phyloP scores from a whole-genome alignment of 2,329 filamentous ascomycete species.

The Fusarium coffeatum region DNA sequence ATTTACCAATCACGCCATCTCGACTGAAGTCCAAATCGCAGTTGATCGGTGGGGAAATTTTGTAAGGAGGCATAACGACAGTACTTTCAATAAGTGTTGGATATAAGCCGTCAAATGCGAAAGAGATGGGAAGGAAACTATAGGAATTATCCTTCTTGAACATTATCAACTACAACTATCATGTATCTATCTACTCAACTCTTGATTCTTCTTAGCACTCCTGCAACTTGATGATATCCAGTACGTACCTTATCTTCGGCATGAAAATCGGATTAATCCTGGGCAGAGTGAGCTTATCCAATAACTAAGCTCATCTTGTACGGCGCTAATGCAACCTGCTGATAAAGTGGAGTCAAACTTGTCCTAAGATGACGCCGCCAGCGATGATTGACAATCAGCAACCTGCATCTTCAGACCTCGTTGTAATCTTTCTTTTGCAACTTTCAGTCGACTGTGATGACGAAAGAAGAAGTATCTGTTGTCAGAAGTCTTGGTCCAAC shows the following conservation, averaged over 20 bases:
- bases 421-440: not conserved
- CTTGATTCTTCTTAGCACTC: not conserved
- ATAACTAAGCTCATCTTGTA: not conserved
- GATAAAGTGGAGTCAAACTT: constrained; percentile 10
- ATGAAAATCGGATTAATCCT: not conserved
- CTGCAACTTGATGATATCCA: constrained; percentile 6
- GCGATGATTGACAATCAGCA: not conserved
- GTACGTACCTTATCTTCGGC: not conserved
- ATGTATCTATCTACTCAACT: not conserved
- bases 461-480: rapidly evolving
- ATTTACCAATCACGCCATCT: not conserved
- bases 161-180: not conserved
- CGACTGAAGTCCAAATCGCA: not conserved
- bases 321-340: constrained; percentile 31
- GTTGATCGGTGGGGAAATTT: rapidly evolving
- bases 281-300: rapidly evolving
- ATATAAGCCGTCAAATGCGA: rapidly evolving
- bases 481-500: not conserved
- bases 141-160: too few relatives aligned
- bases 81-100: rapidly evolving
- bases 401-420: not conserved
- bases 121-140: too few relatives aligned
- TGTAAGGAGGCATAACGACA: not conserved
- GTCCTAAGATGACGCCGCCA: not conserved
- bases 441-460: rapidly evolving